These are phyloP conservation scores for Mycena crocata DNA, from an alignment of 768 basidiomycete genomes.

Conservation along the genomic window DNA sequence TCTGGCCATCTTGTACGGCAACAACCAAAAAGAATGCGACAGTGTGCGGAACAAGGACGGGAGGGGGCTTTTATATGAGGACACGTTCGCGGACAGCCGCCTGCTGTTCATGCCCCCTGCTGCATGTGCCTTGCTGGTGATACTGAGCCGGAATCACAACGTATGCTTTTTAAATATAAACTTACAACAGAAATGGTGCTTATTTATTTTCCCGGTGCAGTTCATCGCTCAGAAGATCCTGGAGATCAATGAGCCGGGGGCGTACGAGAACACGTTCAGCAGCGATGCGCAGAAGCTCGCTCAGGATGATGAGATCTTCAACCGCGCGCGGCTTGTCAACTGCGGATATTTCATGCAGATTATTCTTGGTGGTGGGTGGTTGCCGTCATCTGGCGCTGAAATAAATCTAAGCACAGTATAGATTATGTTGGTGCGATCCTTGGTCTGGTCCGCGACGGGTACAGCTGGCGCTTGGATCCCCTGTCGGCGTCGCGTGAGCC, in stretches of 20 bases:
- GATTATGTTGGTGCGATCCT: constrained; percentile 85
- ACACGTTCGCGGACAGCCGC: constrained; percentile 76
- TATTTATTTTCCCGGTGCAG: constrained; percentile 50
- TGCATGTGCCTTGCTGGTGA: constrained; percentile 71
- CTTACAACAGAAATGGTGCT: not conserved
- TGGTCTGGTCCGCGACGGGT: constrained; percentile 72
- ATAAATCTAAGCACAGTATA: constrained; percentile 18
- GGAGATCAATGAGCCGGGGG: constrained; percentile 73
- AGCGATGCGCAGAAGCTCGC: constrained; percentile 40
- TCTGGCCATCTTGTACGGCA: constrained; percentile 80
- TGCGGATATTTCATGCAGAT: constrained; percentile 78
- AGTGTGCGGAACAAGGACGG: constrained; percentile 72
- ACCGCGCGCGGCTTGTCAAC: constrained; percentile 79
- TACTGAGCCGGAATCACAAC: constrained; percentile 82
- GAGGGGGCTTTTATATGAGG: constrained; percentile 72
- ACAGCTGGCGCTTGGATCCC: constrained; percentile 76
- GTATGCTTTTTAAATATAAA: constrained; percentile 49
- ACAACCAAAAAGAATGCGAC: constrained; percentile 57
- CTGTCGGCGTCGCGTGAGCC: constrained; percentile 55
- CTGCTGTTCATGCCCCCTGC: constrained; percentile 81
- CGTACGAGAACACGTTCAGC: constrained; percentile 45
- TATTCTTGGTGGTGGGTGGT: constrained; percentile 64
- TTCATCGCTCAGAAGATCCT: constrained; percentile 76
- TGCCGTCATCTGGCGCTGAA: not conserved
- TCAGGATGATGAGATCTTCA: constrained; percentile 85